Evolutionary conservation across 1,284 basidiomycete species (phyloP).

Genomic region (Vanrija humicola): DNA sequence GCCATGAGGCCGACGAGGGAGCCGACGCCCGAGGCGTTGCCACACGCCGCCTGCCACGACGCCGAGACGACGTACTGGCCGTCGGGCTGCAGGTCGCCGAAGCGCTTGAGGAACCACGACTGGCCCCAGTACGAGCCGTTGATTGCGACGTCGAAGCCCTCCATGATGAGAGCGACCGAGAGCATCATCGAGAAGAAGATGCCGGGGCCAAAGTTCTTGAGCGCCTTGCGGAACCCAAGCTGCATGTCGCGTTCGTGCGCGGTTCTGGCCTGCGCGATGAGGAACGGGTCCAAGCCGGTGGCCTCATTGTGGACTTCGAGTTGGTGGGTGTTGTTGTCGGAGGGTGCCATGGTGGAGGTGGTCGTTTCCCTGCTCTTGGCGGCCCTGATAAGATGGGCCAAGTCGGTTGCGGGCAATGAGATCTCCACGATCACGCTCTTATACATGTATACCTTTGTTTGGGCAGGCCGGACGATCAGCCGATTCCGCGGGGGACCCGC

Average conservation of each 20-base stretch:
- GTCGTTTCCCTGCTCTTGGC: too few relatives aligned
- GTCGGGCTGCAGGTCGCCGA: slow-evolving; percentile 13
- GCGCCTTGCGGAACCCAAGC: neutral
- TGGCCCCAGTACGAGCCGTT: slow-evolving; percentile 49
- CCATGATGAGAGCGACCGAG: slow-evolving; percentile 9
- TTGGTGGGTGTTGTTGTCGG: too few relatives aligned
- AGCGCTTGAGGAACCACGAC: slow-evolving; percentile 31
- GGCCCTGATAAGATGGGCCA: too few relatives aligned
- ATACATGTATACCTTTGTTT: too few relatives aligned
- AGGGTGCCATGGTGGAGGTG: too few relatives aligned
- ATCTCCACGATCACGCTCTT: too few relatives aligned
- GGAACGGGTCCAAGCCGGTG: slow-evolving; percentile 2
- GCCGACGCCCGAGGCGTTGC: slow-evolving; percentile 29
- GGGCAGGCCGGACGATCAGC: too few relatives aligned
- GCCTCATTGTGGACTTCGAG: neutral
- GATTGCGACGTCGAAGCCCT: neutral
- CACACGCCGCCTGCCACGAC: slow-evolving; percentile 45
- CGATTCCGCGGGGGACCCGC: too few relatives aligned
- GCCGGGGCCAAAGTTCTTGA: slow-evolving; percentile 5
- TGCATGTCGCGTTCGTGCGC: slow-evolving; percentile 1
- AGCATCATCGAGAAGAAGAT: slow-evolving; percentile 15
- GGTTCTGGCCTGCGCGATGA: slow-evolving; percentile 1
- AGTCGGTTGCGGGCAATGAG: too few relatives aligned
- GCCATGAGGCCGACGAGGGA: slow-evolving; percentile 28
- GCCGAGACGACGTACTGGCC: slow-evolving; percentile 17